Conservation (phyloP, 164 flowering plant genomes). For the Nelumbo lutea region DNA sequence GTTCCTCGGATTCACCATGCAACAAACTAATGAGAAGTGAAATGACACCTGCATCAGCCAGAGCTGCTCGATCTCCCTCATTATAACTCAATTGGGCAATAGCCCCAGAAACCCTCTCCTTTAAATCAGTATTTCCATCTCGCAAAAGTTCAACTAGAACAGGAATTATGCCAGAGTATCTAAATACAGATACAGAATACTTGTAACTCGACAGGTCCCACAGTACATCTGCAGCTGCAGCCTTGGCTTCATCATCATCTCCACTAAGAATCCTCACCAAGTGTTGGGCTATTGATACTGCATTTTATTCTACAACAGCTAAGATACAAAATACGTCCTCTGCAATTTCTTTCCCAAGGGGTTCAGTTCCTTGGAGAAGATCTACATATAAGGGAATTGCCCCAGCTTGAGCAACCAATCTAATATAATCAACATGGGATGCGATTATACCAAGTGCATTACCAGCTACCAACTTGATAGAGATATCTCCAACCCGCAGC, state of each 20-base stretch:
- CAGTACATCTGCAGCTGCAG: constrained; percentile 50
- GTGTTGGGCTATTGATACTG: constrained; percentile 31
- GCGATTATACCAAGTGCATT: constrained; percentile 49
- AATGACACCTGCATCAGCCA: constrained; percentile 44
- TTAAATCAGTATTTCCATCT: constrained; percentile 25
- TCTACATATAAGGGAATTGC: constrained; percentile 47
- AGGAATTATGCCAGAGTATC: constrained; percentile 42
- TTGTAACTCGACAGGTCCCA: constrained; percentile 51
- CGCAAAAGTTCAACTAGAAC: constrained; percentile 39
- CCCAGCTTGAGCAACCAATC: constrained; percentile 47
- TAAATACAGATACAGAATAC: constrained; percentile 29
- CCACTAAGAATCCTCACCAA: constrained; percentile 43
- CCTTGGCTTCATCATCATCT: constrained; percentile 32
- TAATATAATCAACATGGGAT: constrained; percentile 34
- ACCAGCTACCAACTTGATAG: constrained; percentile 36
- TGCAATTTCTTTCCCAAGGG: constrained; percentile 43
- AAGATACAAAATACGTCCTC: constrained; percentile 51
- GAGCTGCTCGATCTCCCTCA: constrained; percentile 28
- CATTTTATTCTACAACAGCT: constrained; percentile 46
- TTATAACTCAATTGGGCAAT: constrained; percentile 50
- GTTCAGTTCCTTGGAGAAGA: constrained; percentile 38
- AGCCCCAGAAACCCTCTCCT: constrained; percentile 42
- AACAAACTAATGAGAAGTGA: constrained; percentile 33
- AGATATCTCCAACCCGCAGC: constrained; percentile 31
- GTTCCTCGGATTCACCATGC: constrained; percentile 38